Base-by-base conservation (phyloP, 2,329 filamentous ascomycete species). In the Colletotrichum sublineola region DNA sequence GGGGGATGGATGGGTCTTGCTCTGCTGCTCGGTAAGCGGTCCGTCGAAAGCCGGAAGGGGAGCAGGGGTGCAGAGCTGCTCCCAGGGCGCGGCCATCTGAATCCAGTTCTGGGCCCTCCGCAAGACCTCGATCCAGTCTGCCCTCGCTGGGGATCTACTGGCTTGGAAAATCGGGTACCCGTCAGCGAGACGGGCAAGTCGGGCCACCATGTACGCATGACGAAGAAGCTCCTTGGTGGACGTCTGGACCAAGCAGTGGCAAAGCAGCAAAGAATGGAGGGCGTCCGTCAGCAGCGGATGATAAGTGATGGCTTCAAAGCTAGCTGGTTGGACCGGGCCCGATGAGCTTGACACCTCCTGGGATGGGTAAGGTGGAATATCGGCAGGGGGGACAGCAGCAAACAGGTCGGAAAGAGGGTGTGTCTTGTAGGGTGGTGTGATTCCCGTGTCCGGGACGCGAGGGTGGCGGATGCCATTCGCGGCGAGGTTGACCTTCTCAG, bases 161-260 rank as follows among this genome's bases (percentile, higher is more conserved):
- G 91, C 87, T 74, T 95, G 90, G 78, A 97, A 96, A 61, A 96
- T 88, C 0, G 94, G 94, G 76, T 94, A 95, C 5, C 93, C 94
- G 77, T 96, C 93, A 61, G 90, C 91, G 33, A 96, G 86, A 29
- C 93, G 88, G 5, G 90, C 87, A 2, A 96, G 86, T 6, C 94
- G 90, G 20, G 94, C 93, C 5, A 92, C 94, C 88, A 95, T 96
- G 83, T 94, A 88, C 0, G 93, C 93, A 79, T 96, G 93, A 46
- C 94, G 92, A 62, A 91, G 89, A 44, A 95, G 88, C 79, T 96
- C 94, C 76, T 93, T 94, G 14, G 89, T 81, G 0, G 93, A 93
- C 0, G 94, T 97, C 80, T 96, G 94, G 9, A 94, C 83, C 12
- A 97, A 88, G n/a, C 89, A 89, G 80, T 97, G 94, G 75, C 91